Evolutionary conservation across 306 rosid species (phyloP).

Genomic region (Corylus americana): DNA sequence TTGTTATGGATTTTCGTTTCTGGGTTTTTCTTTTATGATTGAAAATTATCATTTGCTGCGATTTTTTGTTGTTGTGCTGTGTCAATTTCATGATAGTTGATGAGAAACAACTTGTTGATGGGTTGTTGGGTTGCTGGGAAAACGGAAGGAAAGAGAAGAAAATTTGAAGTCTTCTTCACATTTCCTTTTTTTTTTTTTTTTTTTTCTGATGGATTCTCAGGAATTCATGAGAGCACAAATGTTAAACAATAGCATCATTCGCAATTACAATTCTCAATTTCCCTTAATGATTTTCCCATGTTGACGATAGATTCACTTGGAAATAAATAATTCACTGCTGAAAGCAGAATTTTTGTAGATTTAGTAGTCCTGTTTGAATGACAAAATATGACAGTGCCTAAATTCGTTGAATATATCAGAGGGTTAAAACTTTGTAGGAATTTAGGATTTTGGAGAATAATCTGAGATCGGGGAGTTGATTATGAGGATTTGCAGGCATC

Average conservation of each 20-base stretch:
- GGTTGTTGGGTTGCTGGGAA: slow-evolving; percentile 13
- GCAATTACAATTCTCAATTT: neutral
- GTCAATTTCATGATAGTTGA: neutral
- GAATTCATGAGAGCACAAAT: neutral
- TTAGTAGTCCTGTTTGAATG: neutral
- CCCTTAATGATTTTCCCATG: neutral
- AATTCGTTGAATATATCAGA: neutral
- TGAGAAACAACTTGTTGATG: neutral
- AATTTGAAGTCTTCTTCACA: neutral
- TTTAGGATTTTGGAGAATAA: neutral
- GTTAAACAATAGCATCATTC: neutral
- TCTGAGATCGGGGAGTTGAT: neutral
- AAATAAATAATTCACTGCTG: neutral
- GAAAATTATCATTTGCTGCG: slow-evolving; percentile 4
- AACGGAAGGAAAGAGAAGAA: neutral
- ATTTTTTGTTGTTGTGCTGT: neutral
- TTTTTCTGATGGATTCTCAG: neutral
- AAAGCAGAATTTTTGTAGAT: neutral
- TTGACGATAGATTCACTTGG: neutral
- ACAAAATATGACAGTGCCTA: neutral
- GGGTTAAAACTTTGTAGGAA: neutral
- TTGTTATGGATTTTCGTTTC: neutral
- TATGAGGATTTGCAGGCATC: neutral
- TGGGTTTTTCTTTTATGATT: neutral
- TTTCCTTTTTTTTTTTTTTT: neutral